Base-by-base conservation (phyloP, 768 basidiomycete species). In the Cystofilobasidium ferigula region DNA sequence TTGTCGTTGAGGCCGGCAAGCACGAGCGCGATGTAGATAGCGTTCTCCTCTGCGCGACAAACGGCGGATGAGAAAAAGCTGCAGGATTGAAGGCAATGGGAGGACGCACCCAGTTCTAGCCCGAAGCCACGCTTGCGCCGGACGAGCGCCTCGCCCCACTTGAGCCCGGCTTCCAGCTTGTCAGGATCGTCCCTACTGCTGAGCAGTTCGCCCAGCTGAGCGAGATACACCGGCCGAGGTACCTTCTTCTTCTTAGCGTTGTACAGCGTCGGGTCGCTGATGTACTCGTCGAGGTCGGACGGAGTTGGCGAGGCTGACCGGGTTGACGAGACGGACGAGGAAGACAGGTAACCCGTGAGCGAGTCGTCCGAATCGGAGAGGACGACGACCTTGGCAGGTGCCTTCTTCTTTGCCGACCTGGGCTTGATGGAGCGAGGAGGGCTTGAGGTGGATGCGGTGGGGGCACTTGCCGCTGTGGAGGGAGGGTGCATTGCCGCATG, bases 181-280 rank as follows among this genome's bases (percentile, higher is more conserved):
- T 89, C 85, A 0, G 85, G 87, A 68, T 80, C 77, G n/a, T 80
- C 81, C 18, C 80, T 81, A 22, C 81, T 80, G 38, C 86, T 82
- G n/a, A 98, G 77, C 71, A 95, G 78, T 57, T 83, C 83, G 5
- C 84, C 84, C 6, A 99, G 79, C 72, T 97, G 92, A 10, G 82
- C 82, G 16, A 98, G 83, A 74, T 97, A 99, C 12, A 98, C 88
- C 0, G 95, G 95, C 22, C 84, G 81, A n/a, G 80, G 73, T 18
- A 87, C 79, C 71, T 85, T 89, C 72, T 77, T 77, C 76, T 85
- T 85, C 28, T 71, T 71, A 0, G 73, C 67, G 1, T 71, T 80
- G 56, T 81, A 83, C 40, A 94, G 77, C 1, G 87, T 85, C 0
- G 93, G 93, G 70, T 97, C 91, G 60, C 82, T 84, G 72, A 88